These are phyloP conservation scores for Arthrinium puccinioides DNA, from an alignment of 2,329 filamentous ascomycete species.

Conservation along the genomic window DNA sequence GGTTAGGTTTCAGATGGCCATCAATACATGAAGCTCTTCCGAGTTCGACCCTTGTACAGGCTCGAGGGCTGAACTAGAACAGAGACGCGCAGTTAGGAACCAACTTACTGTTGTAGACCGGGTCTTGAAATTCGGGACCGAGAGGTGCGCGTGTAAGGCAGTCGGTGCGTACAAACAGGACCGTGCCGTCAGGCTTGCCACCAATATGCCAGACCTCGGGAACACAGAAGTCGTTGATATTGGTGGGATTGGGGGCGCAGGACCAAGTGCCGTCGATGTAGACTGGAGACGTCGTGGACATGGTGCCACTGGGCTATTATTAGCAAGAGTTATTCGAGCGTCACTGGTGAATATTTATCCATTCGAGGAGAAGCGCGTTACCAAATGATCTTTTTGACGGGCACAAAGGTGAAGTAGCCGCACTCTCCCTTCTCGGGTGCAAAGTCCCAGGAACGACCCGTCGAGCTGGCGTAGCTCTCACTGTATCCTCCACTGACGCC, in stretches of 20 bases:
- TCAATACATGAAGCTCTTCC: background rate
- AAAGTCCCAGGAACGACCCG: slow-evolving; percentile 4
- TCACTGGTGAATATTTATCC: too few species aligned
- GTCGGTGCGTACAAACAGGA: slow-evolving; percentile 13
- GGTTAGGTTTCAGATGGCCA: too few species aligned
- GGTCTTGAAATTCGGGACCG: slow-evolving; percentile 8
- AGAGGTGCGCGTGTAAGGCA: slow-evolving; percentile 11
- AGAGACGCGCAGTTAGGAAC: too few species aligned
- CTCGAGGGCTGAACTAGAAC: too few species aligned
- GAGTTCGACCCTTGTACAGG: too few species aligned
- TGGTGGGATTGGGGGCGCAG: background rate
- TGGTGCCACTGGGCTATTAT: slow-evolving; percentile 3
- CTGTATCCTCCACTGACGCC: slow-evolving; percentile 11
- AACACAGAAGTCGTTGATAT: slow-evolving; percentile 3
- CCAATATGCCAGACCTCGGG: slow-evolving; percentile 4
- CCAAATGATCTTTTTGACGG: slow-evolving; percentile 10
- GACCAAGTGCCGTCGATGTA: background rate
- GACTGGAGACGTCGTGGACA: slow-evolving; percentile 7
- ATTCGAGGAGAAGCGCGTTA: too few species aligned
- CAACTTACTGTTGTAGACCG: slow-evolving; percentile 7
- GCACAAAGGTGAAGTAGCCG: slow-evolving; percentile 13
- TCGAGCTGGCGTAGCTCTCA: background rate
- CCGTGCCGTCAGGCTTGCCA: slow-evolving; percentile 7
- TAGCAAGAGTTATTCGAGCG: too few species aligned
- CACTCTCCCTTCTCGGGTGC: slow-evolving; percentile 5